Evolutionary conservation across 495 filamentous ascomycete genomes (phyloP).

Genomic region (Pyrenula massariospora): DNA sequence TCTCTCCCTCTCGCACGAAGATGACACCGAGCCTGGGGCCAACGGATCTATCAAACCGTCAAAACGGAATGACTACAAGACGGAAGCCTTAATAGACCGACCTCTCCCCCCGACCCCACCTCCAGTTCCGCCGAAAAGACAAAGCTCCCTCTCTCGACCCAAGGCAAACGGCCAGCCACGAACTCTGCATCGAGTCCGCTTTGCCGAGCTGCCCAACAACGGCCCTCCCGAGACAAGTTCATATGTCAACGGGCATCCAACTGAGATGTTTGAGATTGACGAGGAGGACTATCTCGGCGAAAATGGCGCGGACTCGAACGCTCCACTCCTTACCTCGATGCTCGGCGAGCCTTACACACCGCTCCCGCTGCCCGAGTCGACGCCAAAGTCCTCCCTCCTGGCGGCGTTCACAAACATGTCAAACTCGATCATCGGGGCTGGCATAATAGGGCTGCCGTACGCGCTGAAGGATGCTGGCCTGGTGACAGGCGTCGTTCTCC

Average conservation of each 20-base stretch:
- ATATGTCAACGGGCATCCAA: slow-evolving; percentile 39
- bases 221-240: slow-evolving; percentile 79
- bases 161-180: slow-evolving; percentile 37
- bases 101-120: neutral
- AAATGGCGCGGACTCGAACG: neutral
- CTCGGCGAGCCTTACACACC: neutral
- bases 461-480: slow-evolving; percentile 86
- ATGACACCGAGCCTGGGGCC: neutral
- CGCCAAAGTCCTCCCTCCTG: slow-evolving; percentile 54
- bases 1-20: neutral
- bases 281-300: slow-evolving; percentile 17
- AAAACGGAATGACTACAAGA: neutral
- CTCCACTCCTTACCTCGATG: neutral
- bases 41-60: too few species aligned
- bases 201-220: slow-evolving; percentile 48
- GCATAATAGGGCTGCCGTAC: slow-evolving; percentile 96
- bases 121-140: slow-evolving; percentile 13
- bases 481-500: slow-evolving; percentile 61
- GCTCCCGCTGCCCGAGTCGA: slow-evolving; percentile 36
- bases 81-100: neutral
- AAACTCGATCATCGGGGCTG: slow-evolving; percentile 94
- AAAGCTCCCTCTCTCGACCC: slow-evolving; percentile 34
- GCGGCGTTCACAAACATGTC: slow-evolving; percentile 98
- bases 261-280: slow-evolving; percentile 5
- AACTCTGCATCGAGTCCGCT: slow-evolving; percentile 77